These are phyloP conservation scores for Saksenaea oblongispora DNA, from an alignment of 371 early-diverging fungal species.

Conservation along the genomic window DNA sequence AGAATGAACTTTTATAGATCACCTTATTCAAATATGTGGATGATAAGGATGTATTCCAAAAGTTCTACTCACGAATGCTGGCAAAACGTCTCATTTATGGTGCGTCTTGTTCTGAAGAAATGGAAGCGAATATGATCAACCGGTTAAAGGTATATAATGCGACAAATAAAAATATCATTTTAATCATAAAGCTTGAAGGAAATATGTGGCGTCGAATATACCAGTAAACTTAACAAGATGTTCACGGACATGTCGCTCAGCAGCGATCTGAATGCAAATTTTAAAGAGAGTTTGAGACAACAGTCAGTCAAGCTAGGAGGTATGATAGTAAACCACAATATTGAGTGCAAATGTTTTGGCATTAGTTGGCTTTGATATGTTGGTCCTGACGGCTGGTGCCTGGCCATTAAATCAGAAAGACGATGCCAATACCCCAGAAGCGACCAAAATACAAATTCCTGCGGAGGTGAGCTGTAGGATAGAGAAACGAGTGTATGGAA, in stretches of 20 bases:
- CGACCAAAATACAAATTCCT: slow-evolving; percentile 61
- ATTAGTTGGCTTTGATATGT: slow-evolving; percentile 72
- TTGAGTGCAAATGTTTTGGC: neutral
- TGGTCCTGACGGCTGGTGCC: slow-evolving; percentile 86
- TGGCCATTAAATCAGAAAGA: slow-evolving; percentile 81
- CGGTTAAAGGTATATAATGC: slow-evolving; percentile 58
- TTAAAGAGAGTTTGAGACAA: slow-evolving; percentile 40
- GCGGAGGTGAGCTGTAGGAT: slow-evolving; percentile 49
- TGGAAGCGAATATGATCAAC: slow-evolving; percentile 85
- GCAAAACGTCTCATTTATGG: slow-evolving; percentile 87
- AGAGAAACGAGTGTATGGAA: neutral
- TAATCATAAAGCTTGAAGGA: slow-evolving; percentile 48
- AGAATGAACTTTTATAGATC: slow-evolving; percentile 31
- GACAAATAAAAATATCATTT: neutral
- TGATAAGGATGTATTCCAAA: slow-evolving; percentile 94
- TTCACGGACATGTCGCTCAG: slow-evolving; percentile 89
- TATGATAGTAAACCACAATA: slow-evolving; percentile 16
- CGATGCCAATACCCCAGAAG: slow-evolving; percentile 43
- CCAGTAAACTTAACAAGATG: slow-evolving; percentile 89
- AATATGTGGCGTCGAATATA: slow-evolving; percentile 92
- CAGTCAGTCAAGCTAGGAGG: slow-evolving; percentile 41
- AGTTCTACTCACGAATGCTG: slow-evolving; percentile 87
- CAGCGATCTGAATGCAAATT: slow-evolving; percentile 72
- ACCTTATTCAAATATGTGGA: slow-evolving; percentile 89
- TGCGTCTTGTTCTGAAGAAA: slow-evolving; percentile 79